A percentile compares a stretch with the other conserved stretches of the same genome.
Conservation (phyloP, 345 rosid genomes). For the Raphanus sativus region DNA sequence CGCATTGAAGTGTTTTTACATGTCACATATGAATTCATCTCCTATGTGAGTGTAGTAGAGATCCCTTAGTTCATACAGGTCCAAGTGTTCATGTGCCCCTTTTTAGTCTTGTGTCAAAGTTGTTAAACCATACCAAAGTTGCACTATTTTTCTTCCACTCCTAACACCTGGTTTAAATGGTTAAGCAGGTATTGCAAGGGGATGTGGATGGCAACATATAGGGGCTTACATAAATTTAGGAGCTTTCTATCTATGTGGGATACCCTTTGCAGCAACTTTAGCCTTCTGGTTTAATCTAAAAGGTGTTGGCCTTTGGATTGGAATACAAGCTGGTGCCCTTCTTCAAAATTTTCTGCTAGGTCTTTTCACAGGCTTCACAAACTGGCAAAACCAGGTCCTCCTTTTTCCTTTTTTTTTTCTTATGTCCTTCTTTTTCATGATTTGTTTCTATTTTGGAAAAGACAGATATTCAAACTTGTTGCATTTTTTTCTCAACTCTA, state of each 20-base stretch:
- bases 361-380: constrained; percentile 51
- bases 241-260: constrained; percentile 65
- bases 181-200: constrained; percentile 69
- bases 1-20: neutral
- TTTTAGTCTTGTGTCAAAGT: neutral
- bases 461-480: constrained; percentile 4
- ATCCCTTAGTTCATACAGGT: too few species aligned
- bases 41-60: neutral
- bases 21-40: neutral
- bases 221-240: constrained; percentile 78
- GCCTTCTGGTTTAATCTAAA: constrained; percentile 58
- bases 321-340: constrained; percentile 63
- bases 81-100: too few species aligned
- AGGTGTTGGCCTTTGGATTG: constrained; percentile 76
- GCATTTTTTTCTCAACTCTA: constrained; percentile 5
- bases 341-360: constrained; percentile 51
- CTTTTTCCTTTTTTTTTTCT: neutral
- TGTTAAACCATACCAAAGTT: neutral
- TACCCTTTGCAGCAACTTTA: constrained; percentile 56
- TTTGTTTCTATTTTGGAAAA: constrained; percentile 1
- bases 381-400: constrained; percentile 68
- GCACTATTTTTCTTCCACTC: neutral
- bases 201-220: constrained; percentile 83
- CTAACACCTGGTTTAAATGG: constrained; percentile 1
- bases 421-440: neutral